Evolutionary conservation across 2,329 filamentous ascomycete genomes (phyloP), one percentile per base, ranked within the genome.

Genomic region (Alternaria consortialis): DNA sequence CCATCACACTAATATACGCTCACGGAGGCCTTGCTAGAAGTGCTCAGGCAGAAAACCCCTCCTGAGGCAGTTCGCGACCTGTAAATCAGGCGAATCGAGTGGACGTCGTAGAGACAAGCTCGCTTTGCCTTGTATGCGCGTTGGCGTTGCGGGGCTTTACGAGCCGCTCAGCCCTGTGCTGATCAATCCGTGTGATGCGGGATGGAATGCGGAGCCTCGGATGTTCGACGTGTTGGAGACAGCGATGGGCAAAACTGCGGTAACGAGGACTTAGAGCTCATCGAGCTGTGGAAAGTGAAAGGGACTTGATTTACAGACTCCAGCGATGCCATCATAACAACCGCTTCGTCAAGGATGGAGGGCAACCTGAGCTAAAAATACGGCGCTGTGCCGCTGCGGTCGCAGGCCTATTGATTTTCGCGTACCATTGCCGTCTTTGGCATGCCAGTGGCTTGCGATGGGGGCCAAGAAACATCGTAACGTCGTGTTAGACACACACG

Each of bases 281-380:
- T n/a, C 12, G 23, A 31, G 44, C 36, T 1, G 20, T 40, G 3
- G 42, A 17, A 17, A 40, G n/a, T 23, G 13, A 23, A 13, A 43
- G 43, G 6, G 29, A 8, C 17, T 15, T 1, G 29, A 5, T 13
- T 31, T 23, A 9, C 47, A 25, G 11, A n/a, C 4, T 13, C 32
- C 43, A 15, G 31, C 57, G 8, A 52, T 42, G 36, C 39, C 8
- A 29, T 34, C 36, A 34, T 17, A 48, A 36, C 40, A 23, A 34
- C 34, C 34, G 25, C 8, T 23, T 36, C 23, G 15, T 32, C 39
- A 43, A 25, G n/a, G 9, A 39, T 50, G 27, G 61, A 25, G 52
- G 54, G 51, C 53, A 48, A 59, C 58, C 42, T 53, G 56, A 59
- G 63, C 65, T 66, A 67, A 63, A 63, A 61, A 69, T 64, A 64